Evolutionary conservation across 2,329 filamentous ascomycete species (phyloP).

Genomic region (Magnaporthiopsis rhizophila): DNA sequence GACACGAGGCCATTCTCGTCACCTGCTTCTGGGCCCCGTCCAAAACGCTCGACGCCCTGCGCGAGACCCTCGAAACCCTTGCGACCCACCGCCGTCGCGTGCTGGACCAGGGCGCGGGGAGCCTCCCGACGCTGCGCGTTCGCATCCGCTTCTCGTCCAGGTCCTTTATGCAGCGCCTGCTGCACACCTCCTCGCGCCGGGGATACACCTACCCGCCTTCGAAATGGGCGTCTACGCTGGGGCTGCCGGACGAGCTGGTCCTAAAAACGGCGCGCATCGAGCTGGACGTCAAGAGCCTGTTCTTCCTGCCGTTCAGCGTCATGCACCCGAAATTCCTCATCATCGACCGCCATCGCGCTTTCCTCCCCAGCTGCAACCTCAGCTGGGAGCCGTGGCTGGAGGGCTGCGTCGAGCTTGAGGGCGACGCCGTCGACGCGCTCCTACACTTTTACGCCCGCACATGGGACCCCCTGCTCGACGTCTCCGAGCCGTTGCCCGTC

Average conservation of each 20-base stretch:
- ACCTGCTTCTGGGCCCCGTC: conserved; percentile 41
- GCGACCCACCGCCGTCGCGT: conserved; percentile 33
- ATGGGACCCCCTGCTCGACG: conserved; percentile 45
- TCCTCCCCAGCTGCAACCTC: conserved; percentile 74
- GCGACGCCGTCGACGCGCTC: conserved; percentile 53
- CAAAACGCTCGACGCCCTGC: conserved; percentile 48
- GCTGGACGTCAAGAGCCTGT: conserved; percentile 66
- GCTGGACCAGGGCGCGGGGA: conserved; percentile 14
- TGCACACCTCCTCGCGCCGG: conserved; percentile 55
- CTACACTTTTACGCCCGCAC: conserved; percentile 58
- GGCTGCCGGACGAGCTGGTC: conserved; percentile 48
- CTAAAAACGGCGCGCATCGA: conserved; percentile 54
- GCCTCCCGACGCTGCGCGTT: conserved; percentile 41
- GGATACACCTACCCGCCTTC: conserved; percentile 54
- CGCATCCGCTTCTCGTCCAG: conserved; percentile 70
- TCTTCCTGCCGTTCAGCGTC: conserved; percentile 74
- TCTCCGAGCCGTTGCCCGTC: conserved; percentile 1
- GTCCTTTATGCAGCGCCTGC: conserved; percentile 64
- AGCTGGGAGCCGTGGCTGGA: conserved; percentile 88
- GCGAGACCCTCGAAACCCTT: conserved; percentile 48
- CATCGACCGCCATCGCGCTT: conserved; percentile 57
- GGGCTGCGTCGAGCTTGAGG: conserved; percentile 60
- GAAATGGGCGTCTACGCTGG: conserved; percentile 53
- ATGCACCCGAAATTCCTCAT: conserved; percentile 82
- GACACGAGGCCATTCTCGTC: conserved; percentile 14